phyloP scores from a whole-genome alignment of 306 rosid genomes.

The Acmispon strigosus region DNA sequence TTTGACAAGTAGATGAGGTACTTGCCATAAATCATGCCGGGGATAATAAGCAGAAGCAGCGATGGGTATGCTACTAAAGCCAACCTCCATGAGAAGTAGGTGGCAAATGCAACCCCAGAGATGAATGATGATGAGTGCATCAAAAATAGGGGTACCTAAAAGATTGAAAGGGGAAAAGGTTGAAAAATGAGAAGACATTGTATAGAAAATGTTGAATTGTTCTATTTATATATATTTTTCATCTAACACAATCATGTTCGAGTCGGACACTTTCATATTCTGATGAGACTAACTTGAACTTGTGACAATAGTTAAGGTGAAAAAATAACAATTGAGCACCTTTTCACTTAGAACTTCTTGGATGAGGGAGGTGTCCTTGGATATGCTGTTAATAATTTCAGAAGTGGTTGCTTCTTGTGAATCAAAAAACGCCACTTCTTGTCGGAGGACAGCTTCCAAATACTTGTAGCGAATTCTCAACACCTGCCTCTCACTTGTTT shows the following conservation, averaged over 20 bases:
- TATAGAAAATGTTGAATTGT: no score
- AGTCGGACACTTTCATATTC: no score
- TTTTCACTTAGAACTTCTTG: constrained; percentile 96
- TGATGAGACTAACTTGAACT: no score
- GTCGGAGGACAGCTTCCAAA: constrained; percentile 80
- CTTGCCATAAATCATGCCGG: constrained; percentile 82
- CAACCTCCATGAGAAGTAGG: constrained; percentile 79
- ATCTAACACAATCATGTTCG: no score
- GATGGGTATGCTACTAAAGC: constrained; percentile 80
- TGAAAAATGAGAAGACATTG: no score
- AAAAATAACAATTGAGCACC: constrained; percentile 20
- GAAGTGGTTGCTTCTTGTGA: constrained; percentile 86
- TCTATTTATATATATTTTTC: no score
- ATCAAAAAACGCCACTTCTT: constrained; percentile 90
- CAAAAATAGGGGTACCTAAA: constrained; percentile 72
- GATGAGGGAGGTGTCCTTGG: constrained; percentile 78
- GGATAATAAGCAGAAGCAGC: constrained; percentile 66
- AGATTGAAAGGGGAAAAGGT: no score
- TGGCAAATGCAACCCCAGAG: constrained; percentile 70
- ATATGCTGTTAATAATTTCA: constrained; percentile 73
- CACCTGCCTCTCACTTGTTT: constrained; percentile 90
- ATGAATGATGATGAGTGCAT: constrained; percentile 85
- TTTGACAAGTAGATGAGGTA: constrained; percentile 62
- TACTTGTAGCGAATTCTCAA: constrained; percentile 79
- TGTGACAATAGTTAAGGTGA: no score